A percentile compares a stretch with the other conserved stretches of the same genome.
Conservation (phyloP, 352 stramenopile species). For the Phytophthora meadii region DNA sequence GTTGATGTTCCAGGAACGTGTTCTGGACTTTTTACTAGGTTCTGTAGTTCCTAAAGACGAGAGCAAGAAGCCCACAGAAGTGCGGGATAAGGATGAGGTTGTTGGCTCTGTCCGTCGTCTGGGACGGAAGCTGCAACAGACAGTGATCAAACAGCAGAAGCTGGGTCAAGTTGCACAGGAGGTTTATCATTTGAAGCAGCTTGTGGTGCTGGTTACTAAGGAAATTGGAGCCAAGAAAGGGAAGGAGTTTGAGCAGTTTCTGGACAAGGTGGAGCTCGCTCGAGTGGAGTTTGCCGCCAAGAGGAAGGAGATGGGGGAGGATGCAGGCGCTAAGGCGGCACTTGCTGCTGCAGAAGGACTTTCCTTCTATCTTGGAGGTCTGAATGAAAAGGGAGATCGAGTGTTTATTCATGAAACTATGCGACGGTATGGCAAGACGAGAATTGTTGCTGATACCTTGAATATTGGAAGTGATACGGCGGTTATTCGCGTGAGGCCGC, state of each 20-base stretch:
- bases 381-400: constrained; percentile 90
- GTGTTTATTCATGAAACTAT: constrained; percentile 93
- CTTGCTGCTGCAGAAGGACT: constrained; percentile 41
- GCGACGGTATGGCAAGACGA: constrained; percentile 74
- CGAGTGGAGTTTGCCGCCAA: constrained; percentile 40
- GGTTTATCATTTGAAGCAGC: constrained; percentile 50
- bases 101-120: constrained; percentile 27
- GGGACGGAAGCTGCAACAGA: constrained; percentile 37
- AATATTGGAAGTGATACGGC: constrained; percentile 82
- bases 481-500: constrained; percentile 74
- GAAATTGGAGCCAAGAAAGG: constrained; percentile 75
- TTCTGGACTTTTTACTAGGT: constrained; percentile 41
- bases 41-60: constrained; percentile 5
- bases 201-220: constrained; percentile 56
- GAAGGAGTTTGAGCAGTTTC: constrained; percentile 77
- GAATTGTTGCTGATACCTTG: constrained; percentile 88
- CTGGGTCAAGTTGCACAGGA: constrained; percentile 47
- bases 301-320: constrained; percentile 6
- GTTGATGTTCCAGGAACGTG: constrained; percentile 46
- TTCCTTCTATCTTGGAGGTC: constrained; percentile 76
- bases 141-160: constrained; percentile 19
- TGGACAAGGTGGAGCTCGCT: constrained; percentile 58
- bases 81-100: constrained; percentile 10
- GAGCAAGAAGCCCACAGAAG: background rate
- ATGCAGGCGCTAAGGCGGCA: constrained; percentile 5